phyloP scores from a whole-genome alignment of 2,329 filamentous ascomycete species.

The Lachnellula occidentalis region DNA sequence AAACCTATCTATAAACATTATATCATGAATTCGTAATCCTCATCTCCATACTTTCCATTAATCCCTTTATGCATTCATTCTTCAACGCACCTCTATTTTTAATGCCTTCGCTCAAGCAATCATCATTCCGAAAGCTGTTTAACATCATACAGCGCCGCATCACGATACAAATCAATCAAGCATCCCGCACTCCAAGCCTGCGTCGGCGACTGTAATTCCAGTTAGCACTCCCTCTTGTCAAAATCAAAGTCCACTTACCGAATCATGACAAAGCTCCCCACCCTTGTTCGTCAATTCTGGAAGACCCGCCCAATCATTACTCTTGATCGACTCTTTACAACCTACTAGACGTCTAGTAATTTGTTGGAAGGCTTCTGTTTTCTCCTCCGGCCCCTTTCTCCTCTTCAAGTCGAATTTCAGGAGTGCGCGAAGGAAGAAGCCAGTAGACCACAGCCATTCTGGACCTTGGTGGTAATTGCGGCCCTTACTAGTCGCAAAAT shows the following conservation, averaged over 20 bases:
- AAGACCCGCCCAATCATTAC: conserved; percentile 82
- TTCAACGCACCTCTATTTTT: no score
- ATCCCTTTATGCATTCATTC: no score
- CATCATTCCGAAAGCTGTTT: no score
- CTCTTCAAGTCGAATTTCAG: conserved; percentile 83
- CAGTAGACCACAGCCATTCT: conserved; percentile 96
- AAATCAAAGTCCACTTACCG: conserved; percentile 52
- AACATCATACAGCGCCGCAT: conserved; percentile 51
- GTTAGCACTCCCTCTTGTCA: conserved; percentile 13
- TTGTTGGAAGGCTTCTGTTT: conserved; percentile 89
- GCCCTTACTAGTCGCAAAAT: conserved; percentile 90
- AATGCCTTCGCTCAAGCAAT: no score
- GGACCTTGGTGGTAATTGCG: conserved; percentile 98
- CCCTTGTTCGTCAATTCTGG: conserved; percentile 90
- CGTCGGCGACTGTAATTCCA: conserved; percentile 67
- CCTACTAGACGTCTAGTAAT: conserved; percentile 75
- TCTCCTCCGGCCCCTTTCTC: conserved; percentile 58
- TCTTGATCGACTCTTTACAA: conserved; percentile 78
- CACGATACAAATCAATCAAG: conserved; percentile 92
- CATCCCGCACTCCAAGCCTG: conserved; percentile 96
- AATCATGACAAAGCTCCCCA: conserved; percentile 79
- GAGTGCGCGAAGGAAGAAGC: conserved; percentile 88
- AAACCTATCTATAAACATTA: no score
- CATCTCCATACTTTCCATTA: no score
- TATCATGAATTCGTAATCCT: no score